Evolutionary conservation across 805 yeast species (phyloP), one percentile per base, ranked within the genome.

Genomic region (Schwanniomyces yamadae): DNA sequence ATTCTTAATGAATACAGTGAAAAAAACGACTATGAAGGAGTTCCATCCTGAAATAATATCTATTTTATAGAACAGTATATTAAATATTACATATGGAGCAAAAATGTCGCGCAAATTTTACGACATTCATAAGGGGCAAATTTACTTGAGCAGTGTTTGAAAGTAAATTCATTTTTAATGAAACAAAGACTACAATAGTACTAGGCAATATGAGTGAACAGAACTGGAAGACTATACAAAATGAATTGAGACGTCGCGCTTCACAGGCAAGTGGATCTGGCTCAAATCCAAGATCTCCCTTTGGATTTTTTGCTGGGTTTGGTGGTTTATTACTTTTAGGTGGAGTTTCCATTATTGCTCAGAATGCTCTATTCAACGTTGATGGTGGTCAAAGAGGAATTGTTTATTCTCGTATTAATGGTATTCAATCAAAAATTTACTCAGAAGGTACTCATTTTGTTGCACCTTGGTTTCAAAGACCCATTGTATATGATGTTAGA

Each of bases 311-410:
- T 37, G 62, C 70, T 15, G 74, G 73, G 11, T 31, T 66, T 26
- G 73, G 73, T 5, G 73, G 73, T 3, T 45, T 68, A 14, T 34
- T 67, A 19, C 44, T 61, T 21, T 52, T 69, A 41, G 73, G 71
- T 20, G 73, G 72, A 23, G 62, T 52, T n/a, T 38, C 67, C 8
- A 28, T 68, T 18, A 41, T 68, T 30, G 72, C 67, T 11, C 71
- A 66, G 36, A 68, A 68, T 41, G 72, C 73, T 14, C 59, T 69
- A 40, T 69, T 67, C 50, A 69, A 69, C 47, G 99, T 93, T 41
- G 98, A 93, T 63, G 99, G 99, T 79, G 99, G 99, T 64, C 98
- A 91, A 63, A 76, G 99, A 57, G 99, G 97, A 12, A 90, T 93
- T 54, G 77, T 93, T 24, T 93, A 93, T 61, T 88, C 95, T 17